Evolutionary conservation across 2,329 filamentous ascomycete species (phyloP).

Genomic region (Aureobasidium sp.): DNA sequence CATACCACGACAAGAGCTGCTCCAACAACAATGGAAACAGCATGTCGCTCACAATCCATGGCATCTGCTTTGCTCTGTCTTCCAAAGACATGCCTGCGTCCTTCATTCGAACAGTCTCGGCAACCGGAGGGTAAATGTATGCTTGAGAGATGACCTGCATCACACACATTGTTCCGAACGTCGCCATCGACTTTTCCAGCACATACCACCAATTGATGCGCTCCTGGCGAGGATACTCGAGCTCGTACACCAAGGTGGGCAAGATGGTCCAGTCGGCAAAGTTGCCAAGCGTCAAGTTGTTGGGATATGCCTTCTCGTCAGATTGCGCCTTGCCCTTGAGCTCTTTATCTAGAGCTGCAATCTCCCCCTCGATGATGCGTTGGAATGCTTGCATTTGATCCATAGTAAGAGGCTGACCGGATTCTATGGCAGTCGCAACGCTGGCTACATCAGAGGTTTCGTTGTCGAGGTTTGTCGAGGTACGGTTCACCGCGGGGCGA

Average conservation of each 20-base stretch:
- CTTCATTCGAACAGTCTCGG: conserved; percentile 60
- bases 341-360: conserved; percentile 58
- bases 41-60: conserved; percentile 67
- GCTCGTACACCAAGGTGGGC: conserved; percentile 72
- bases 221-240: conserved; percentile 67
- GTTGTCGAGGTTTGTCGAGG: conserved; percentile 37
- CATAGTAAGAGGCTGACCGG: conserved; percentile 51
- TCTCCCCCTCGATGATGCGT: conserved; percentile 59
- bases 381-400: conserved; percentile 59
- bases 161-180: conserved; percentile 65
- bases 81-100: conserved; percentile 55
- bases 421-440: conserved; percentile 57
- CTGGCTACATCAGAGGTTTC: conserved; percentile 52
- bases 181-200: conserved; percentile 62
- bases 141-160: conserved; percentile 75
- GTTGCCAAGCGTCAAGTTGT: conserved; percentile 54
- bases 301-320: conserved; percentile 52
- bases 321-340: conserved; percentile 55
- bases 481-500: conserved; percentile 31
- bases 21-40: conserved; percentile 75
- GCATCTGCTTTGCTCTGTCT: conserved; percentile 60
- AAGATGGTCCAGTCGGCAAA: conserved; percentile 68
- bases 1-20: conserved; percentile 70
- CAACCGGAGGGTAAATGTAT: conserved; percentile 70
- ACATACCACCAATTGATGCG: conserved; percentile 69